Percentiles rank a stretch among this genome's conserved stretches.
phyloP scores from a whole-genome alignment of 2,329 filamentous ascomycete genomes.

The Aspergillus brasiliensis region DNA sequence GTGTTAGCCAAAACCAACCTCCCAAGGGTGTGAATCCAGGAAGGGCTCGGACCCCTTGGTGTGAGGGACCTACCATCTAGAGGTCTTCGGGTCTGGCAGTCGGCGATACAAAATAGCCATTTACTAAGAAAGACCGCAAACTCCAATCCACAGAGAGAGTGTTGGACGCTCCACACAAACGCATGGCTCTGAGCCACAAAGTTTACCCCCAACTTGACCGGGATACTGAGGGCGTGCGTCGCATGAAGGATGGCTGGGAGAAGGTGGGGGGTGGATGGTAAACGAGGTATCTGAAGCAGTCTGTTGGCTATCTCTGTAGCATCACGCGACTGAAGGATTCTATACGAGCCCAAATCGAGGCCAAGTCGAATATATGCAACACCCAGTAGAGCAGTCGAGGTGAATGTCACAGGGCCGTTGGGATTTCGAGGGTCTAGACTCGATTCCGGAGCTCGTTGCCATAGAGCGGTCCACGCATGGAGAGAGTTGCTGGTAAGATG shows the following conservation, averaged over 20 bases:
- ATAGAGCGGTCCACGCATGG: constrained; percentile 42
- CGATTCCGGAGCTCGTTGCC: constrained; percentile 46
- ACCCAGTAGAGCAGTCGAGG: constrained; percentile 64
- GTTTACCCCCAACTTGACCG: constrained; percentile 27
- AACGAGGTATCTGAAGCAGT: constrained; percentile 51
- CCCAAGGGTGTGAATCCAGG: fast-evolving
- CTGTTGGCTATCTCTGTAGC: constrained; percentile 48
- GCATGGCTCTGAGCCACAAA: constrained; percentile 23
- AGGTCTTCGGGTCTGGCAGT: constrained; percentile 1
- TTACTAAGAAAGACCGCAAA: constrained; percentile 27
- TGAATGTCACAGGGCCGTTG: constrained; percentile 65
- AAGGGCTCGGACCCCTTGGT: neutral
- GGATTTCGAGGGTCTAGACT: constrained; percentile 33
- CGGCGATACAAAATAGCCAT: constrained; percentile 23
- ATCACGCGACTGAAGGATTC: constrained; percentile 64
- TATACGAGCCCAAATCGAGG: constrained; percentile 28
- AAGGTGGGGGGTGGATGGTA: constrained; percentile 56
- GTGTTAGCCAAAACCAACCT: neutral
- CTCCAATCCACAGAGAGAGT: constrained; percentile 29
- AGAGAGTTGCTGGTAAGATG: constrained; percentile 38
- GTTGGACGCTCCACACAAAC: constrained; percentile 28
- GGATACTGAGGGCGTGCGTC: constrained; percentile 67
- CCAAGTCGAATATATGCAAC: constrained; percentile 54
- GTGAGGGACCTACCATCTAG: constrained; percentile 11
- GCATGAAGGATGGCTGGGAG: constrained; percentile 66